Evolutionary conservation across 257 asterid genomes (phyloP), one percentile per base, ranked within the genome.

Genomic region (Solanum dulcamara): DNA sequence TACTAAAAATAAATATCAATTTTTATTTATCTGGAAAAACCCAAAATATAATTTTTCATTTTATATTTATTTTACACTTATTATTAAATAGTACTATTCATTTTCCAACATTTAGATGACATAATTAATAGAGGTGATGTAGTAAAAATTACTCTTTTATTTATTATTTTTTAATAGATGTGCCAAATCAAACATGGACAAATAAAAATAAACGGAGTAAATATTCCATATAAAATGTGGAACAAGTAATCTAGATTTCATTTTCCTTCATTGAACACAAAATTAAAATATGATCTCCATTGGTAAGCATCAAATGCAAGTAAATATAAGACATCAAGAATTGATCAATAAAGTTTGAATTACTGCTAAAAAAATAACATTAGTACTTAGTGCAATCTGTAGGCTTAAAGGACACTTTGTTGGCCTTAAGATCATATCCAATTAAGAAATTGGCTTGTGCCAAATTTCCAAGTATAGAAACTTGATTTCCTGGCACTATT

Each of bases 381-480:
- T n/a, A 57, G 10, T 33, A 51, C 22, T 46, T 64, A 8, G 86
- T 62, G 51, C 96, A 93, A 86, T 88, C 88, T 22, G 89, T 88
- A 0, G 93, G 91, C 90, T 86, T 85, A 85, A 92, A 93, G 2
- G 93, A 85, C n/a, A 92, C 84, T 4, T 84, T 89, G 83, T 66
- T 82, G 85, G 37, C 84, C 24, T 44, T 86, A 51, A 93, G 74
- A 66, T 90, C 91, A 89, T 89, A 93, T 8, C 96, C 93, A 2
- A 91, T 88, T 84, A 88, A 72, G 84, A 88, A 90, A 84, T 90
- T 55, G 86, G 77, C 77, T 81, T 91, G 93, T 0, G 95, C 92
- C 74, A 89, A 5, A 46, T 90, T 93, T 17, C 96, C 96, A 67
- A 85, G 89, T 24, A 93, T 86, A 6, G 92, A 80, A 55, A 87